These are phyloP conservation scores for Colletotrichum australisinense DNA, from an alignment of 2,329 filamentous ascomycete genomes.

Conservation along the genomic window DNA sequence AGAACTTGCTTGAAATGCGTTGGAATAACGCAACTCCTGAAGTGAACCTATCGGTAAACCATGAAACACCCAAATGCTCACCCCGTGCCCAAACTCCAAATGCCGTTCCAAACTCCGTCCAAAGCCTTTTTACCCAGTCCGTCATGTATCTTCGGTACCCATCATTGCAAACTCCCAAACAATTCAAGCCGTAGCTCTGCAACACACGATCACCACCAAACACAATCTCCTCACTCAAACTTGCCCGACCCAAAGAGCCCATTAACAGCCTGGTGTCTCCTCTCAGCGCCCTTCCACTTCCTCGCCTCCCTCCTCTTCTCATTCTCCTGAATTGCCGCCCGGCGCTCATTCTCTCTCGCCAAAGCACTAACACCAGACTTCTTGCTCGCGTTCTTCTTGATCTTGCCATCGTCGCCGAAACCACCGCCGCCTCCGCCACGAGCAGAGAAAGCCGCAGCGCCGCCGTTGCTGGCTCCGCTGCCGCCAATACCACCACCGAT, in stretches of 20 bases:
- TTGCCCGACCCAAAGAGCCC: constrained; percentile 68
- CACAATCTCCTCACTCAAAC: constrained; percentile 55
- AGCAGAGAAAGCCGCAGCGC: constrained; percentile 8
- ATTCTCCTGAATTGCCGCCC: constrained; percentile 64
- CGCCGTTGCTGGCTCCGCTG: constrained; percentile 22
- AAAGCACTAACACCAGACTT: constrained; percentile 71
- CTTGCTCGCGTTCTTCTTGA: constrained; percentile 71
- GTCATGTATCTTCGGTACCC: not conserved
- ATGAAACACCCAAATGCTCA: not conserved
- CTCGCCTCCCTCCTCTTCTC: constrained; percentile 69
- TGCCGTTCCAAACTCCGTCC: not conserved
- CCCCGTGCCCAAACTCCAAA: not conserved
- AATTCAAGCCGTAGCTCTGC: not conserved
- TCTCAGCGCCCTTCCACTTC: constrained; percentile 68
- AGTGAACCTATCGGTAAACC: not conserved
- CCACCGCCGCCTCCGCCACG: constrained; percentile 32
- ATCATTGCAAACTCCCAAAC: not conserved
- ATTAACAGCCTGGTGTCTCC: constrained; percentile 65
- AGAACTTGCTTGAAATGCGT: not conserved
- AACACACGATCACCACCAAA: not conserved
- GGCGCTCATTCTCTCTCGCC: constrained; percentile 68
- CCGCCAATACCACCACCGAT: not conserved
- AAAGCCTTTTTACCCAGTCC: not conserved
- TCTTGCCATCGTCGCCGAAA: constrained; percentile 61
- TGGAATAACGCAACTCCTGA: not conserved